phyloP scores from a whole-genome alignment of 192 early-diverging fungal species.

The Rhizophagus clarus region DNA sequence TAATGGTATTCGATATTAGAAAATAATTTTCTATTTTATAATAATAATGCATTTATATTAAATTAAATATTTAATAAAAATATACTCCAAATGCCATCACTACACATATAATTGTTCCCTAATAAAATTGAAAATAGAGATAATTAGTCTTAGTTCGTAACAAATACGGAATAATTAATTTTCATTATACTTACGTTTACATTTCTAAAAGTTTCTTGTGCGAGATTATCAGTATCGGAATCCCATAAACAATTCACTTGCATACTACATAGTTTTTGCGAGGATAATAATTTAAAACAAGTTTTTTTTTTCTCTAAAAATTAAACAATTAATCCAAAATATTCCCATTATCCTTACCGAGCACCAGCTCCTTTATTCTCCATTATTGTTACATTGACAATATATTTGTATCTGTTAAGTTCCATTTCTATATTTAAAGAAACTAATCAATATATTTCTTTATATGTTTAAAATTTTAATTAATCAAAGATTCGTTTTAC shows the following conservation, averaged over 20 bases:
- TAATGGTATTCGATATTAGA: too few species aligned
- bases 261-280: neutral
- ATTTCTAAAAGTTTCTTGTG: slow-evolving; percentile 27
- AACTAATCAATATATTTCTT: neutral
- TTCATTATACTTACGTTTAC: neutral
- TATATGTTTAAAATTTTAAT: neutral
- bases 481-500: neutral
- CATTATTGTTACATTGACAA: slow-evolving; percentile 32
- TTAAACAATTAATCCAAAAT: neutral
- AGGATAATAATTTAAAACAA: neutral
- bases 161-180: neutral
- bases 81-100: slow-evolving; percentile 28
- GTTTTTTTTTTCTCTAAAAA: neutral
- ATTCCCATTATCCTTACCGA: slow-evolving; percentile 11
- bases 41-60: too few species aligned
- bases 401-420: slow-evolving; percentile 28
- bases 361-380: slow-evolving; percentile 29
- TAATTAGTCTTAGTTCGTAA: neutral
- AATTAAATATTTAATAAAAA: slow-evolving; percentile 20
- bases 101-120: slow-evolving; percentile 28
- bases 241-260: slow-evolving; percentile 26
- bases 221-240: slow-evolving; percentile 21
- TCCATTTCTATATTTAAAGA: slow-evolving; percentile 7
- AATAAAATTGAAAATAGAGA: neutral
- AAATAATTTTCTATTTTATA: too few species aligned